Conservation (phyloP, 352 stramenopile genomes). For the Pythium oligandrum region DNA sequence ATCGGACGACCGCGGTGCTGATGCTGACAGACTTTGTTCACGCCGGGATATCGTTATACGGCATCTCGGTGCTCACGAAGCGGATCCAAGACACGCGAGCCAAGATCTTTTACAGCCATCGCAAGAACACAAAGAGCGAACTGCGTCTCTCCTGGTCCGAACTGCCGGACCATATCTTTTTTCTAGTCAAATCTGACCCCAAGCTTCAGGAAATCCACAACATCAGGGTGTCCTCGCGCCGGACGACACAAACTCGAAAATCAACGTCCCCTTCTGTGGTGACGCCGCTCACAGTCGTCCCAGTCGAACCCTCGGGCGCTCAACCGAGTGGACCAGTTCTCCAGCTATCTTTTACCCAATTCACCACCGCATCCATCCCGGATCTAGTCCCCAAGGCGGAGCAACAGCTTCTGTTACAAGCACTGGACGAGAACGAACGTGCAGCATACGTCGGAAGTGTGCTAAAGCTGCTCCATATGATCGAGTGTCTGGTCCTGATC, state of each 20-base stretch:
- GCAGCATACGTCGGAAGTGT: too few species aligned
- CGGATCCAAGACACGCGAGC: background rate
- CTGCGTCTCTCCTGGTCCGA: background rate
- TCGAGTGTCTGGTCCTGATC: too few species aligned
- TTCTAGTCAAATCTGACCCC: background rate
- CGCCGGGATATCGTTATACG: background rate
- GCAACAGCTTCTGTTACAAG: conserved; percentile 3
- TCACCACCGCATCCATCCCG: conserved; percentile 3
- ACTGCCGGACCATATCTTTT: conserved; percentile 4
- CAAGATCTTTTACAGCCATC: background rate
- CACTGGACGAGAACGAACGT: background rate
- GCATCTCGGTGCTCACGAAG: conserved; percentile 2
- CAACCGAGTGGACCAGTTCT: background rate
- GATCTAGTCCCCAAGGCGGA: background rate
- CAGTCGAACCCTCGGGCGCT: background rate
- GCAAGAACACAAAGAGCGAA: background rate
- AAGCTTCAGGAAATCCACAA: conserved; percentile 2
- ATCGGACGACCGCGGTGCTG: conserved; percentile 3
- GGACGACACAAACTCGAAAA: too few species aligned
- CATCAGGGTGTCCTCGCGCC: background rate
- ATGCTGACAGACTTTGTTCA: conserved; percentile 10
- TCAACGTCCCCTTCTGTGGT: background rate
- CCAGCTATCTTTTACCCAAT: background rate
- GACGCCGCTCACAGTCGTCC: background rate
- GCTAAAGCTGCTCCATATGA: too few species aligned